Evolutionary conservation across 257 asterid genomes (phyloP).

Genomic region (Penstemon eatonii): DNA sequence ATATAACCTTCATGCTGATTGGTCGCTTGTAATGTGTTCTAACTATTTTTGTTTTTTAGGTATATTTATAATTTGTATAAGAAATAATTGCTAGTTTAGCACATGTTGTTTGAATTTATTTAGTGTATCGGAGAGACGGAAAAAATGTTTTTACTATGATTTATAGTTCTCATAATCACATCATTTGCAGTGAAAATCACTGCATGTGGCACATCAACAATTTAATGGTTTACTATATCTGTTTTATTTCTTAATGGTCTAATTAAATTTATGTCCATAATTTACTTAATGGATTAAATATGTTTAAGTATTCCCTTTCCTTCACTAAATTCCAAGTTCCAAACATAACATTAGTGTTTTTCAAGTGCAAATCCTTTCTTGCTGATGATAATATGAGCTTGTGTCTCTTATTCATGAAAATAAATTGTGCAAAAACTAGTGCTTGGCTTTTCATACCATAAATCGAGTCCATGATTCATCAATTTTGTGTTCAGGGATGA

Average conservation of each 20-base stretch:
- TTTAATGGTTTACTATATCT: too few relatives aligned
- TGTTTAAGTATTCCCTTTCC: too few relatives aligned
- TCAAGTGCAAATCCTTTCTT: not conserved
- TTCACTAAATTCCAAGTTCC: too few relatives aligned
- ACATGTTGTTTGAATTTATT: too few relatives aligned
- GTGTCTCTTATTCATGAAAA: not conserved
- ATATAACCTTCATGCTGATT: not conserved
- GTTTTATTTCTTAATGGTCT: too few relatives aligned
- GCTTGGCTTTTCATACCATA: not conserved
- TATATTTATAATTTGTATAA: not conserved
- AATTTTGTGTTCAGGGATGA: slow-evolving; percentile 55
- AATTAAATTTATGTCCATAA: too few relatives aligned
- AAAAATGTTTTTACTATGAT: too few relatives aligned
- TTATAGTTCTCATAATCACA: too few relatives aligned
- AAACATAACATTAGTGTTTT: not conserved
- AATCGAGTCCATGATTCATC: slow-evolving; percentile 22
- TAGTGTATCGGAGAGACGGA: too few relatives aligned
- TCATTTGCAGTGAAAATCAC: too few relatives aligned
- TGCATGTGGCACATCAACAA: too few relatives aligned
- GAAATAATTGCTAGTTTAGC: not conserved
- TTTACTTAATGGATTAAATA: too few relatives aligned
- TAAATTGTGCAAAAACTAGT: not conserved
- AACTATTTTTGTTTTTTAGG: not conserved
- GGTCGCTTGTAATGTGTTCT: not conserved
- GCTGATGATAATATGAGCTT: not conserved